Conservation (phyloP, 2,329 filamentous ascomycete genomes). For the Colletotrichum liriopes region DNA sequence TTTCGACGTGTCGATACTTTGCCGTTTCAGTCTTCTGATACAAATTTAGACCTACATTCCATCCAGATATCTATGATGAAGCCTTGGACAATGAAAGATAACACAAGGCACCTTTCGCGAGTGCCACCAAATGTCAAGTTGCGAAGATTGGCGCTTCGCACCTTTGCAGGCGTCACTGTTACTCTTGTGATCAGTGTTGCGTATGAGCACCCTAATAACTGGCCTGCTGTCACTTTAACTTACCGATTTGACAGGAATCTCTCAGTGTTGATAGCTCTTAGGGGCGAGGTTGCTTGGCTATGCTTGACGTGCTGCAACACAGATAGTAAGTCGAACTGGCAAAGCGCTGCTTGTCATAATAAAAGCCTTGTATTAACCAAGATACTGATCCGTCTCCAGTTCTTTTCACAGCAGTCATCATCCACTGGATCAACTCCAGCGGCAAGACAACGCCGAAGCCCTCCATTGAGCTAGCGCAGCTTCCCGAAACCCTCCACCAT, state of each 20-base stretch:
- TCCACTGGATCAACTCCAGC: conserved; percentile 16
- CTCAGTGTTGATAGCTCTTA: conserved; percentile 7
- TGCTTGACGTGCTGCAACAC: conserved; percentile 31
- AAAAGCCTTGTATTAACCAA: background rate
- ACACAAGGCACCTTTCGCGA: background rate
- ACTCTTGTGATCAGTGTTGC: background rate
- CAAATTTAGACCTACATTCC: conserved; percentile 4
- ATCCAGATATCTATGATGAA: conserved; percentile 12
- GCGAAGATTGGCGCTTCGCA: conserved; percentile 13
- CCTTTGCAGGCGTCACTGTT: conserved; percentile 1
- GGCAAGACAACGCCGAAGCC: background rate
- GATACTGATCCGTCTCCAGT: background rate
- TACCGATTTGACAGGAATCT: conserved; percentile 7
- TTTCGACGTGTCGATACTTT: background rate
- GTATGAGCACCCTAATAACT: background rate
- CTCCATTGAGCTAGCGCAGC: background rate
- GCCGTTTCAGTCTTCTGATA: background rate
- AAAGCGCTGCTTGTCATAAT: background rate
- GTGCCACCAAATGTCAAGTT: conserved; percentile 1
- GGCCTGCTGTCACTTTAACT: background rate
- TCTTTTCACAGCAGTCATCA: conserved; percentile 8
- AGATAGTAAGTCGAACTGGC: conserved; percentile 11
- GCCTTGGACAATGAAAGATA: background rate
- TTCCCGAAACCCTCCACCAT: background rate
- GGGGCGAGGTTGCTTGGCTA: conserved; percentile 18